Evolutionary conservation across 306 rosid genomes (phyloP), one percentile per base, ranked within the genome.

Genomic region (Citrullus colocynthis): DNA sequence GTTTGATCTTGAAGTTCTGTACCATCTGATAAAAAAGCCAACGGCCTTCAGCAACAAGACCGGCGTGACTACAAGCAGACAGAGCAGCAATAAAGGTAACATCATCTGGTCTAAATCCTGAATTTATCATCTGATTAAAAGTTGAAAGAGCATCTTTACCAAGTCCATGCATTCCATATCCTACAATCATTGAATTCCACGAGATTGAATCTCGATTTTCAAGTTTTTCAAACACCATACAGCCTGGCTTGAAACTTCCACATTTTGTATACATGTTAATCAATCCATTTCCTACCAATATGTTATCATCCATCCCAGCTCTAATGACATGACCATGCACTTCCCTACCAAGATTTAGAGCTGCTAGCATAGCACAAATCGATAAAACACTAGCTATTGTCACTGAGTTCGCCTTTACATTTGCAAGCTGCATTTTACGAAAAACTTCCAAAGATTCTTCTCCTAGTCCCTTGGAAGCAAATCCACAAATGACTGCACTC

Each of bases 11-110:
- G 77, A 86, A 87, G 72, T 87, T 85, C 56, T 18, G 52, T 32
- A 41, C 75, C 97, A 91, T 91, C 82, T 69, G 82, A 79, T 80
- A 15, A 62, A 90, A 93, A 56, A 89, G 75, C 78, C 76, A 77
- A 49, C 86, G 83, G 17, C 97, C 97, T 52, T 84, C 87, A 1
- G 39, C 74, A 69, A 93, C 88, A 39, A 91, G 85, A 80, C 97
- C 96, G 15, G 89, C 86, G 80, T 90, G 97, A 80, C 97, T 89
- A 78, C 98, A 93, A 49, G 97, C 97, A 61, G 96, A 90, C 74
- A 93, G 89, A 84, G 87, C 82, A 55, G 86, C 84, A 56, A 91
- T 85, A 58, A 91, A 90, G 75, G 97, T 86, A 78, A 94, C 78
- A 20, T 81, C 81, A 81, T 94, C 96, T 57, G 98, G 98, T 78